Evolutionary conservation across 345 rosid species (phyloP).

Genomic region (Luvunga scandens): DNA sequence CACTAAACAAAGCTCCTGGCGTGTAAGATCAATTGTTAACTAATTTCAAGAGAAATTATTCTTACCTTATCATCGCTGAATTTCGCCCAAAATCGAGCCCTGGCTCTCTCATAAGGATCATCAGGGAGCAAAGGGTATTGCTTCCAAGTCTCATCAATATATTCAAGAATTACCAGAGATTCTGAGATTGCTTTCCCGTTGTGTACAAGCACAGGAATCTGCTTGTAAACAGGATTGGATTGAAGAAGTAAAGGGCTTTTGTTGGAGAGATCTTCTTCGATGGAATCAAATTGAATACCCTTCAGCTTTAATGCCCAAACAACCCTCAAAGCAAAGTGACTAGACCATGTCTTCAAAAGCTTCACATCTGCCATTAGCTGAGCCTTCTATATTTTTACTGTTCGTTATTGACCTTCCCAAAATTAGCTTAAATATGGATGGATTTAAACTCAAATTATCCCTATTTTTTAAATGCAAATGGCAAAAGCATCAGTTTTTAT

Average conservation of each 20-base stretch:
- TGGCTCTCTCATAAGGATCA: conserved; percentile 24
- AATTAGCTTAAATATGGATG: too few species aligned
- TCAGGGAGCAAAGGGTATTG: conserved; percentile 28
- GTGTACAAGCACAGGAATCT: conserved; percentile 33
- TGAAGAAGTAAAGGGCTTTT: conserved; percentile 29
- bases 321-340: conserved; percentile 21
- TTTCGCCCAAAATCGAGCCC: conserved; percentile 34
- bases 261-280: conserved; percentile 33
- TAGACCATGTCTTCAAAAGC: conserved; percentile 41
- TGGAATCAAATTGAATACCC: conserved; percentile 22
- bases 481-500: too few species aligned
- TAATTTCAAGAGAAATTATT: neutral
- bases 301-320: conserved; percentile 37
- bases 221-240: conserved; percentile 30
- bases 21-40: neutral
- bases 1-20: neutral
- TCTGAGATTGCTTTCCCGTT: conserved; percentile 28
- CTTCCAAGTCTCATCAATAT: conserved; percentile 36
- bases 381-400: too few species aligned
- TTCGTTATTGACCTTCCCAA: too few species aligned
- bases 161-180: conserved; percentile 34
- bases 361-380: conserved; percentile 23
- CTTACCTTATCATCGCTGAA: conserved; percentile 33
- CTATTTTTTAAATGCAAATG: too few species aligned
- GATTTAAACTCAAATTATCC: too few species aligned